Conservation (phyloP, 2,329 filamentous ascomycete genomes). For the Setomelanomma holmii region DNA sequence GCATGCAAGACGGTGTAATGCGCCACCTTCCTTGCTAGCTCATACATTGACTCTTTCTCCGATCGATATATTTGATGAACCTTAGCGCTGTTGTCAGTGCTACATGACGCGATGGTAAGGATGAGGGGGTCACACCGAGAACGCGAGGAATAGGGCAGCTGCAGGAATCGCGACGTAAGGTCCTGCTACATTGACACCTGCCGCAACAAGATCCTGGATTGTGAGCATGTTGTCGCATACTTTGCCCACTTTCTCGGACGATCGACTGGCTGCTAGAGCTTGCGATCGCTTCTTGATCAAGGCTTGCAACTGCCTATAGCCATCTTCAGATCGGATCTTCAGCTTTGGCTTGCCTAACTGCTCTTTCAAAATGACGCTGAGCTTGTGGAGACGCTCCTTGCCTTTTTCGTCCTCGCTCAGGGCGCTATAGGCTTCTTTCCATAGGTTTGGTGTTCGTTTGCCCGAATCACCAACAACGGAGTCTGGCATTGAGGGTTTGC, state of each 20-base stretch:
- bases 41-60: slow-evolving; percentile 18
- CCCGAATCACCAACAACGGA: not conserved
- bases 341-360: slow-evolving; percentile 19
- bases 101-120: not conserved
- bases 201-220: slow-evolving; percentile 20
- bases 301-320: slow-evolving; percentile 13
- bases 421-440: slow-evolving; percentile 23
- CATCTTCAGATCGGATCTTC: slow-evolving; percentile 20
- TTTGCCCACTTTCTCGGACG: slow-evolving; percentile 13
- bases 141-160: slow-evolving; percentile 23
- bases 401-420: slow-evolving; percentile 17
- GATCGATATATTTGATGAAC: slow-evolving; percentile 19
- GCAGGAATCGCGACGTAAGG: slow-evolving; percentile 25
- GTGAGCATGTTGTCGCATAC: slow-evolving; percentile 18
- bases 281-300: slow-evolving; percentile 16
- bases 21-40: slow-evolving; percentile 17
- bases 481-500: slow-evolving; percentile 8
- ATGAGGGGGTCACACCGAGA: slow-evolving; percentile 15
- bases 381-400: slow-evolving; percentile 19
- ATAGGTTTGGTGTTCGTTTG: slow-evolving; percentile 15
- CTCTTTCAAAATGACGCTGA: slow-evolving; percentile 16
- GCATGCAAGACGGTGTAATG: slow-evolving; percentile 20
- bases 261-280: slow-evolving; percentile 8
- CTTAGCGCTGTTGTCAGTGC: not conserved
- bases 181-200: slow-evolving; percentile 20